These are phyloP conservation scores for Caloboletus firmus DNA, from an alignment of 1,284 basidiomycete genomes.

Conservation along the genomic window DNA sequence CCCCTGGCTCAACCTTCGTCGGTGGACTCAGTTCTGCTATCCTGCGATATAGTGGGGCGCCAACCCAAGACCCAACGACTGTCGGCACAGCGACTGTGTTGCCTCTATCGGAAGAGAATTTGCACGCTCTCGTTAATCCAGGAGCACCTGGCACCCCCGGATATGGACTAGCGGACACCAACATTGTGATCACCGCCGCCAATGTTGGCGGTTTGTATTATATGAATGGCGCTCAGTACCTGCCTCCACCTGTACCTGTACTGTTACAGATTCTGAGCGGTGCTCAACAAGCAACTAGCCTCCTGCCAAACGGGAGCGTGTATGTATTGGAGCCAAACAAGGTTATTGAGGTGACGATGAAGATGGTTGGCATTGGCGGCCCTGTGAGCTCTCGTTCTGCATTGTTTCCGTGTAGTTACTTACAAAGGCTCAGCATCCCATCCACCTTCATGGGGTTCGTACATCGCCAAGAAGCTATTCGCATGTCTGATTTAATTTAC, in stretches of 20 bases:
- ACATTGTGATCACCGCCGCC: constrained; percentile 24
- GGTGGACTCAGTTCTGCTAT: constrained; percentile 52
- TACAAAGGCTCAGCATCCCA: constrained; percentile 32
- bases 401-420: background rate
- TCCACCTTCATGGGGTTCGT: constrained; percentile 46
- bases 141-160: constrained; percentile 33
- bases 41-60: constrained; percentile 51
- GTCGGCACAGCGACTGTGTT: constrained; percentile 24
- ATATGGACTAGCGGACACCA: constrained; percentile 34
- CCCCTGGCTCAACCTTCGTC: constrained; percentile 21
- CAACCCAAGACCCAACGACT: constrained; percentile 41
- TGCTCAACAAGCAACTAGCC: constrained; percentile 22
- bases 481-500: constrained; percentile 6
- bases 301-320: constrained; percentile 35
- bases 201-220: constrained; percentile 16
- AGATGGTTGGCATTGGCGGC: constrained; percentile 9
- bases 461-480: background rate
- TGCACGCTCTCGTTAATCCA: constrained; percentile 38
- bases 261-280: constrained; percentile 41
- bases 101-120: constrained; percentile 33
- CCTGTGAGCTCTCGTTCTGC: constrained; percentile 18
- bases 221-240: constrained; percentile 26
- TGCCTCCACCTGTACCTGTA: constrained; percentile 35
- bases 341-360: constrained; percentile 36
- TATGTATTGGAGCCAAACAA: constrained; percentile 33